phyloP scores from a whole-genome alignment of 805 yeast species.

The Yamadazyma laniorum region DNA sequence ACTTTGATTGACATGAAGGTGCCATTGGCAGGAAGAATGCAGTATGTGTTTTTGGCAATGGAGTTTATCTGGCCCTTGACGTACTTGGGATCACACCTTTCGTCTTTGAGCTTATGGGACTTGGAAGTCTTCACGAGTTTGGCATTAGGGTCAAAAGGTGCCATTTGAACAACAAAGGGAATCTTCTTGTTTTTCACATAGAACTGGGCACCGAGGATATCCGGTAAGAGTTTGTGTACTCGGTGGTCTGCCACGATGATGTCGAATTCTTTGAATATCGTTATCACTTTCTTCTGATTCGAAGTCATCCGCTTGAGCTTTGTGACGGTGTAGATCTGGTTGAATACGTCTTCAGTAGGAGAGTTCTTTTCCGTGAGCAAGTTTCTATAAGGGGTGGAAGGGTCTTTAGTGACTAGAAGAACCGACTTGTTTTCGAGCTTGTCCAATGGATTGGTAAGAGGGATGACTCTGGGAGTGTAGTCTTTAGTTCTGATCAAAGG shows the following conservation, averaged over 20 bases:
- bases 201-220: constrained; percentile 57
- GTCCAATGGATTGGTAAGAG: constrained; percentile 52
- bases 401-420: constrained; percentile 71
- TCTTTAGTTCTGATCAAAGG: constrained; percentile 31
- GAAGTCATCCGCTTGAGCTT: constrained; percentile 48
- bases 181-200: constrained; percentile 62
- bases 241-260: constrained; percentile 68
- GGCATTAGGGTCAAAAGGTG: constrained; percentile 34
- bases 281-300: constrained; percentile 45
- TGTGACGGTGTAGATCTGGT: constrained; percentile 58
- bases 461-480: constrained; percentile 45
- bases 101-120: constrained; percentile 48
- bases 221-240: constrained; percentile 58
- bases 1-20: constrained; percentile 57
- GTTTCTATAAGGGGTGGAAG: constrained; percentile 54
- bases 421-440: constrained; percentile 50
- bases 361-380: constrained; percentile 48
- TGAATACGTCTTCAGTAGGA: constrained; percentile 60
- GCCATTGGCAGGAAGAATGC: constrained; percentile 59
- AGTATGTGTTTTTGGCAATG: constrained; percentile 60
- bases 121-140: constrained; percentile 27
- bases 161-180: constrained; percentile 69
- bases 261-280: constrained; percentile 60
- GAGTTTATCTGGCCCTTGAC: constrained; percentile 63
- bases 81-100: constrained; percentile 62